Conservation (phyloP, 345 rosid species). For the Salix arbutifolia region DNA sequence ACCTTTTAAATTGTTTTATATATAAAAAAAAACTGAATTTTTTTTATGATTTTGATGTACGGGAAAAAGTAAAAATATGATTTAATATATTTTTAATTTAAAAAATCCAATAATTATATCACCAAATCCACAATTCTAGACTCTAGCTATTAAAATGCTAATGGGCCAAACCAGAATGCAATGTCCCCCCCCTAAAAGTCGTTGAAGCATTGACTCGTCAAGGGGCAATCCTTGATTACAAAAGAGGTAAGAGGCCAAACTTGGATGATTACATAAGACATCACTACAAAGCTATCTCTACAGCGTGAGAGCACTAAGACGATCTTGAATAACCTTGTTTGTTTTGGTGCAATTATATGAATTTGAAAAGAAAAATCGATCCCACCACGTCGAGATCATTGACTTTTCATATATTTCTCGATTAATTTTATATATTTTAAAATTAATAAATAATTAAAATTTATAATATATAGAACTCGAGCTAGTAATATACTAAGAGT, state of each 20-base stretch:
- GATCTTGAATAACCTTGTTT: not conserved
- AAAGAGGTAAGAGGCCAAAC: not conserved
- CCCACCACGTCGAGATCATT: not conserved
- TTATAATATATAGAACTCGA: rapidly evolving
- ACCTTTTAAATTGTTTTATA: no score
- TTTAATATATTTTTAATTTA: no score
- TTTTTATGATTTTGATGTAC: no score
- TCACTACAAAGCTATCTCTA: not conserved
- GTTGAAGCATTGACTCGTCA: no score
- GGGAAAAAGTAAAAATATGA: no score
- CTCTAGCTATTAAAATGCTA: not conserved
- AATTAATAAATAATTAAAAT: no score
- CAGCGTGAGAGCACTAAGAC: not conserved
- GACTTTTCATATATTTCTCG: no score
- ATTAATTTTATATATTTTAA: rapidly evolving
- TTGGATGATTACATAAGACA: not conserved
- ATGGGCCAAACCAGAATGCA: not conserved
- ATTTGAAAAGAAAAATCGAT: not conserved
- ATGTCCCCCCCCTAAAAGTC: not conserved
- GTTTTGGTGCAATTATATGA: not conserved
- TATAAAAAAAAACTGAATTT: no score
- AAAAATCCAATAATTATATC: no score
- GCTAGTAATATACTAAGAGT: no score
- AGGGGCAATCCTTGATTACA: no score
- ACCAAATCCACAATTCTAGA: not conserved